Evolutionary conservation across 805 yeast species (phyloP).

Genomic region (Lipomyces japonicus): DNA sequence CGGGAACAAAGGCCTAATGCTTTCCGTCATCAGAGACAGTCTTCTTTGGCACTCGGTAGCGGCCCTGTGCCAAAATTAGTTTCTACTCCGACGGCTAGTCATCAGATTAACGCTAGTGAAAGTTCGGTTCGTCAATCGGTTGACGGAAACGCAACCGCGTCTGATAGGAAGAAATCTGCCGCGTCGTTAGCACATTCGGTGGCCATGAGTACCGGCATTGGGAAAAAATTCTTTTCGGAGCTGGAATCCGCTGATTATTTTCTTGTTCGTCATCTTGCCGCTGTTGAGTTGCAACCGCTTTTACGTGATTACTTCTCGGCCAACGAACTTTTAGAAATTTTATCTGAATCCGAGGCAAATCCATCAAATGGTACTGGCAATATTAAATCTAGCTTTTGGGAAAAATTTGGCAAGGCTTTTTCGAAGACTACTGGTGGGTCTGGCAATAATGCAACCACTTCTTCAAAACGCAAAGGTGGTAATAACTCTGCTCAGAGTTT

Average conservation of each 20-base stretch:
- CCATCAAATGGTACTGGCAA: slow-evolving; percentile 29
- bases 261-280: slow-evolving; percentile 53
- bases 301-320: slow-evolving; percentile 36
- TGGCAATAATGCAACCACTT: background rate
- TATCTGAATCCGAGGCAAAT: slow-evolving; percentile 2
- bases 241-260: slow-evolving; percentile 55
- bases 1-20: slow-evolving; percentile 91
- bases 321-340: slow-evolving; percentile 42
- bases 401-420: slow-evolving; percentile 43
- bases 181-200: slow-evolving; percentile 10
- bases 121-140: background rate
- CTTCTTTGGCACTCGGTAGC: slow-evolving; percentile 11
- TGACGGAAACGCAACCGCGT: background rate
- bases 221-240: slow-evolving; percentile 34
- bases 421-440: slow-evolving; percentile 21
- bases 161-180: slow-evolving; percentile 7
- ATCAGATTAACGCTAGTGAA: slow-evolving; percentile 1
- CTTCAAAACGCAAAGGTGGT: background rate
- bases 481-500: background rate
- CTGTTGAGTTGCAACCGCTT: slow-evolving; percentile 45
- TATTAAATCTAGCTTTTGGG: slow-evolving; percentile 46
- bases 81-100: slow-evolving; percentile 6
- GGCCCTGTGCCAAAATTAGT: slow-evolving; percentile 19
- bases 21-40: slow-evolving; percentile 52
- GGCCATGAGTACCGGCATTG: background rate